phyloP scores from a whole-genome alignment of 345 rosid genomes.

The Boechera stricta region DNA sequence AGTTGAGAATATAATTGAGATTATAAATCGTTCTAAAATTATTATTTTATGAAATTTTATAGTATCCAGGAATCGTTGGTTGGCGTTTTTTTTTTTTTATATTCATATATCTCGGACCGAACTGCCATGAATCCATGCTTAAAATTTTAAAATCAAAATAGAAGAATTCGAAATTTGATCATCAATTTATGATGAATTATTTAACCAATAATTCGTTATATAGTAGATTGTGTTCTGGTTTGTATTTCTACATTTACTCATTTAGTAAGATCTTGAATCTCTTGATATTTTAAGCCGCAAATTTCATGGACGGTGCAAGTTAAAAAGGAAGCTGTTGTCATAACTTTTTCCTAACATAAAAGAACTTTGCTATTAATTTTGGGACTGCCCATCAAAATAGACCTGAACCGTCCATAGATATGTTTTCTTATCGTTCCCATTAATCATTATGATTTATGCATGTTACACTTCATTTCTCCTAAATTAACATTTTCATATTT shows the following conservation, averaged over 20 bases:
- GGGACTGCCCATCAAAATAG: conserved; percentile 12
- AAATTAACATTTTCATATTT: background rate
- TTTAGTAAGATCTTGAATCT: background rate
- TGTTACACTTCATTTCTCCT: conserved; percentile 11
- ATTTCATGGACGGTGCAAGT: conserved; percentile 35
- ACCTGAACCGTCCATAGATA: conserved; percentile 26
- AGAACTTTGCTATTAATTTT: background rate
- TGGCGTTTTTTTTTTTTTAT: no score
- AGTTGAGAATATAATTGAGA: no score
- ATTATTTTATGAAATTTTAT: no score
- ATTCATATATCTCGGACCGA: no score
- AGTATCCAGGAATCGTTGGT: no score
- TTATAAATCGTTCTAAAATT: no score
- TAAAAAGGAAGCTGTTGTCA: background rate
- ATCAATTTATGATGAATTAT: no score
- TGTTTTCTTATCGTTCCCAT: conserved; percentile 27
- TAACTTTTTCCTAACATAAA: background rate
- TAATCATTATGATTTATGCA: conserved; percentile 19
- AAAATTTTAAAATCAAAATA: no score
- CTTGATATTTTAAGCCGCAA: conserved; percentile 12
- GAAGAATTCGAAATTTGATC: background rate
- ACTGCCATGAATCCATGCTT: no score
- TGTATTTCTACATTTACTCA: background rate
- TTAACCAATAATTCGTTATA: no score
- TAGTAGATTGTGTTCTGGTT: background rate